Evolutionary conservation across 2,329 filamentous ascomycete species (phyloP).

Genomic region (Davidsoniella virescens): DNA sequence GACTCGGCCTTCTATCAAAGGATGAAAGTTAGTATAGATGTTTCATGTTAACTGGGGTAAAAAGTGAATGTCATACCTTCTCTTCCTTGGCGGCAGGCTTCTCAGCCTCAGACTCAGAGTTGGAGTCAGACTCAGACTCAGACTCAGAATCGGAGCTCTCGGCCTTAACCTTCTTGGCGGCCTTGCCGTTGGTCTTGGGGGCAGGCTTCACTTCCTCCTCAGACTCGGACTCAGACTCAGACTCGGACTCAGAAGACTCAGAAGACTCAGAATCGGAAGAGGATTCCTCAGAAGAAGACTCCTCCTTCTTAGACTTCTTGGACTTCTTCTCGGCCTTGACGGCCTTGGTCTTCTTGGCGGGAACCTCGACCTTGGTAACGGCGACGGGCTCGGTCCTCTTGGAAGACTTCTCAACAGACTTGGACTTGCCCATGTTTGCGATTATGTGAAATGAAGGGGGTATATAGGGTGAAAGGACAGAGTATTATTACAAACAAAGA

Average conservation of each 20-base stretch:
- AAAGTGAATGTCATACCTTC: constrained; percentile 9
- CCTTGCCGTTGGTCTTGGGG: constrained; percentile 19
- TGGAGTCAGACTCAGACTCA: constrained; percentile 21
- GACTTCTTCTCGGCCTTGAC: constrained; percentile 17
- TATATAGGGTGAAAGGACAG: constrained; percentile 8
- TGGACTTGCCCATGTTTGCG: constrained; percentile 48
- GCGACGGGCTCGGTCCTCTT: constrained; percentile 33
- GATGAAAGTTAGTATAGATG: constrained; percentile 17
- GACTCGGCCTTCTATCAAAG: constrained; percentile 18
- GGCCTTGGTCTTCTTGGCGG: constrained; percentile 32
- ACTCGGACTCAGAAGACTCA: constrained; percentile 19
- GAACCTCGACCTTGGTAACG: constrained; percentile 18
- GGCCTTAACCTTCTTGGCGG: constrained; percentile 14
- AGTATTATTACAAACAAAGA: constrained; percentile 14
- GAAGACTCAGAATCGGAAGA: constrained; percentile 22
- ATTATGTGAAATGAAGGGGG: constrained; percentile 14
- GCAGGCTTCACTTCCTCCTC: constrained; percentile 19
- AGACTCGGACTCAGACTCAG: constrained; percentile 21
- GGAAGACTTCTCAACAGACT: constrained; percentile 37
- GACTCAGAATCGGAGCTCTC: constrained; percentile 18
- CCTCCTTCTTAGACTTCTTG: constrained; percentile 28
- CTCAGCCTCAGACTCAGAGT: constrained; percentile 19
- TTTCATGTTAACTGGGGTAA: background rate
- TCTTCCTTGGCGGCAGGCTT: constrained; percentile 18
- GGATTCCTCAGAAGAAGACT: constrained; percentile 22